Conservation (phyloP, 75 land plant species). For the Isoetes taiwanensis region DNA sequence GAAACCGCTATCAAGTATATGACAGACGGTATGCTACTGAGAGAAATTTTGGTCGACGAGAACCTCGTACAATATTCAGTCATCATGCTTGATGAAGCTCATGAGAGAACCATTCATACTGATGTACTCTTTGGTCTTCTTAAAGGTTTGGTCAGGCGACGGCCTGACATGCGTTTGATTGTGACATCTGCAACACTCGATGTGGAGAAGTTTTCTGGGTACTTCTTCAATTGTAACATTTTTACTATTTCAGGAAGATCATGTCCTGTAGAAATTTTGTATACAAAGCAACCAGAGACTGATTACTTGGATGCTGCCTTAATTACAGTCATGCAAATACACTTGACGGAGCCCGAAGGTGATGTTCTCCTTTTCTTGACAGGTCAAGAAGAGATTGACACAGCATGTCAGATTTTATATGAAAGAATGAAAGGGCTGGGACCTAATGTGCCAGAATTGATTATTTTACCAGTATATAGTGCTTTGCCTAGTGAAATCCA, state of each 20-base stretch:
- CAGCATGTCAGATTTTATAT: constrained; percentile 73
- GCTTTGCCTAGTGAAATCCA: constrained; percentile 85
- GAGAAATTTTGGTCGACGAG: constrained; percentile 57
- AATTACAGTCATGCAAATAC: constrained; percentile 73
- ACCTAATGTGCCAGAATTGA: constrained; percentile 74
- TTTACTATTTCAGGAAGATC: constrained; percentile 58
- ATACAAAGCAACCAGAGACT: constrained; percentile 42
- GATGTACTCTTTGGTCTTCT: constrained; percentile 72
- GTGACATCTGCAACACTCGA: constrained; percentile 67
- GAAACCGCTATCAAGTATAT: constrained; percentile 74
- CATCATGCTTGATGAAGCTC: constrained; percentile 78
- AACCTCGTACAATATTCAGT: constrained; percentile 51
- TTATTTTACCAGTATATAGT: constrained; percentile 74
- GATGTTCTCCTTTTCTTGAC: constrained; percentile 70
- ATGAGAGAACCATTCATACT: constrained; percentile 75
- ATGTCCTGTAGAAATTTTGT: constrained; percentile 58
- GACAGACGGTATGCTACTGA: constrained; percentile 78
- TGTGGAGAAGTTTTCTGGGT: constrained; percentile 68
- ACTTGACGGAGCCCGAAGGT: constrained; percentile 65
- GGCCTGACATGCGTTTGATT: constrained; percentile 59
- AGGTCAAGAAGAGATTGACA: constrained; percentile 83
- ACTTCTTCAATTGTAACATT: constrained; percentile 50
- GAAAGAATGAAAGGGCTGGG: constrained; percentile 85
- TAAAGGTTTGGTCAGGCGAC: constrained; percentile 36
- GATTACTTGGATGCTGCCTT: constrained; percentile 75